Conservation (phyloP, 2,329 filamentous ascomycete genomes). For the Canariomyces notabilis region DNA sequence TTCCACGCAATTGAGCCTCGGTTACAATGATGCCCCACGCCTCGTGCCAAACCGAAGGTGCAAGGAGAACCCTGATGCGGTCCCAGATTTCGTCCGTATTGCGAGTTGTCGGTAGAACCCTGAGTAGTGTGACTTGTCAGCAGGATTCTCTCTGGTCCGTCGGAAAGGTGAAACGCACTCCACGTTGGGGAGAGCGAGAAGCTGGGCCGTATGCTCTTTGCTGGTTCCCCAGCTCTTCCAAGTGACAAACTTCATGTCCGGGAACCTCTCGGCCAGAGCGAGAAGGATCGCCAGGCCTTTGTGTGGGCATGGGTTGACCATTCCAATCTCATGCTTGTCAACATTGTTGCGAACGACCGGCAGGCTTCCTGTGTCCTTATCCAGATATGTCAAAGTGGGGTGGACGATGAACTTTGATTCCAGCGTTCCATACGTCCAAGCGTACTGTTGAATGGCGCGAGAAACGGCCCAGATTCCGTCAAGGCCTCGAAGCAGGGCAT, state of each 20-base stretch:
- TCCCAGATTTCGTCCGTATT: slow-evolving; percentile 26
- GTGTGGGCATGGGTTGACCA: slow-evolving; percentile 26
- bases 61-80: slow-evolving; percentile 24
- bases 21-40: slow-evolving; percentile 26
- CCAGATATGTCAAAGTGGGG: slow-evolving; percentile 21
- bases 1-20: slow-evolving; percentile 26
- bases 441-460: slow-evolving; percentile 22
- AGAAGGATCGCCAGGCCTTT: slow-evolving; percentile 23
- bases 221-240: slow-evolving; percentile 26
- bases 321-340: slow-evolving; percentile 23
- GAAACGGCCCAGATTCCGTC: slow-evolving; percentile 26
- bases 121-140: slow-evolving; percentile 9
- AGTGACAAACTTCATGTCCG: slow-evolving; percentile 23
- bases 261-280: slow-evolving; percentile 19
- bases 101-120: slow-evolving; percentile 18
- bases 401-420: slow-evolving; percentile 24
- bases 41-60: slow-evolving; percentile 24
- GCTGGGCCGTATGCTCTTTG: slow-evolving; percentile 10
- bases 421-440: slow-evolving; percentile 20
- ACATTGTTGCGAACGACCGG: slow-evolving; percentile 21
- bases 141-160: not conserved
- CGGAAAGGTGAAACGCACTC: slow-evolving; percentile 11
- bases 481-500: slow-evolving; percentile 18
- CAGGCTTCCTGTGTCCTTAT: slow-evolving; percentile 13
- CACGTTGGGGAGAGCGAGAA: slow-evolving; percentile 20